Evolutionary conservation across 73 alveolate genomes (phyloP).

Genomic region (Blepharisma japonicum): DNA sequence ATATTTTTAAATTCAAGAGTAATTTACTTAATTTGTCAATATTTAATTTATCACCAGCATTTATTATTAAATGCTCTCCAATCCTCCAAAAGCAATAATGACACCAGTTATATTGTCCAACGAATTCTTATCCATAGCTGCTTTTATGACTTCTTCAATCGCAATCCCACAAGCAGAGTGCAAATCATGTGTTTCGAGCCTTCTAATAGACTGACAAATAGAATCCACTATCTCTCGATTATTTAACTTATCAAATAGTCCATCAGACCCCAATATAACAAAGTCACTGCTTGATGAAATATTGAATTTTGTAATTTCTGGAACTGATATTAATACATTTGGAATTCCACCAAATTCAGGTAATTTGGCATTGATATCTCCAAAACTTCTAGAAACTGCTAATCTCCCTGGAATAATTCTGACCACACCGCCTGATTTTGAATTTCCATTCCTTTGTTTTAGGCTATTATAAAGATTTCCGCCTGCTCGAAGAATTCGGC

Average conservation of each 20-base stretch:
- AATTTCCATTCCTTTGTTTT: neutral
- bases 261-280: constrained; percentile 74
- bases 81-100: constrained; percentile 70
- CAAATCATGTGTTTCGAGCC: neutral
- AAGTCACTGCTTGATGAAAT: constrained; percentile 65
- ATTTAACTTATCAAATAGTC: constrained; percentile 91
- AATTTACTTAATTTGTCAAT: too few relatives aligned
- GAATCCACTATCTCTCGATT: constrained; percentile 86
- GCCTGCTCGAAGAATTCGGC: constrained; percentile 78
- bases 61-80: neutral
- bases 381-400: constrained; percentile 91
- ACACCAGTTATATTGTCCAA: constrained; percentile 95
- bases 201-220: constrained; percentile 52
- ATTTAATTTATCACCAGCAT: neutral
- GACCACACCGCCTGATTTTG: constrained; percentile 65
- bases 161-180: constrained; percentile 5
- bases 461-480: constrained; percentile 69
- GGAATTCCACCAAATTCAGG: constrained; percentile 93
- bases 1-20: too few relatives aligned
- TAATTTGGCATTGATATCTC: constrained; percentile 93
- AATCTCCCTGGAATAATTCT: constrained; percentile 92
- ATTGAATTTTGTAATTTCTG: constrained; percentile 86
- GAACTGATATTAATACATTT: constrained; percentile 84
- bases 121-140: constrained; percentile 82
- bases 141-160: constrained; percentile 89